These are phyloP conservation scores for Phtheirospermum japonicum DNA, from an alignment of 257 asterid species.

Conservation along the genomic window DNA sequence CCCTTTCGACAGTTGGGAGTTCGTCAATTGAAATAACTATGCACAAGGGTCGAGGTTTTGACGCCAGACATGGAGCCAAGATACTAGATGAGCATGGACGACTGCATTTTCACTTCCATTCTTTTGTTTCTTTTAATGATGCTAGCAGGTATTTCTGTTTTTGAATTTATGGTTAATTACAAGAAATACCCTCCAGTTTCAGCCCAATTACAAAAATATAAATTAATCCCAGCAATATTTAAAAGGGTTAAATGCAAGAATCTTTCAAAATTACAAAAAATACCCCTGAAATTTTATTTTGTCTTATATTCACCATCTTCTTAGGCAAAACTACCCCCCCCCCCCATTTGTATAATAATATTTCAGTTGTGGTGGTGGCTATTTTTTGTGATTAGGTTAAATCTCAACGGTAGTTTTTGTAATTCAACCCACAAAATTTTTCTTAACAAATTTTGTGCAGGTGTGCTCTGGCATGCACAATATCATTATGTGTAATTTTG, in stretches of 20 bases:
- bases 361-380: too few species aligned
- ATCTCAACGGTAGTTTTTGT: too few species aligned
- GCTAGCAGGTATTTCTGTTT: conserved; percentile 65
- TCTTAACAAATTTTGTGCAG: neutral
- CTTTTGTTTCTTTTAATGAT: conserved; percentile 68
- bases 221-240: neutral
- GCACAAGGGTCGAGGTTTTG: conserved; percentile 72
- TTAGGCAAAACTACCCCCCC: too few species aligned
- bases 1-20: conserved; percentile 74
- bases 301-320: too few species aligned
- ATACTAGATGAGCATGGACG: conserved; percentile 72
- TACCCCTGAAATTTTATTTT: too few species aligned
- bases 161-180: neutral
- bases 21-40: conserved; percentile 71
- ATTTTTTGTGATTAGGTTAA: too few species aligned
- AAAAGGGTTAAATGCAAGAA: too few species aligned
- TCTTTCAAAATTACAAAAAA: too few species aligned
- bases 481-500: neutral
- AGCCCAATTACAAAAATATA: neutral
- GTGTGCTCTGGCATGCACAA: neutral
- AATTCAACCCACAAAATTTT: neutral
- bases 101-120: conserved; percentile 81
- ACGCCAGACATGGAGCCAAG: conserved; percentile 82
- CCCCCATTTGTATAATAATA: too few species aligned
- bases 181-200: neutral